phyloP scores from a whole-genome alignment of 139 green algal genomes.

The Asterochloris erici region DNA sequence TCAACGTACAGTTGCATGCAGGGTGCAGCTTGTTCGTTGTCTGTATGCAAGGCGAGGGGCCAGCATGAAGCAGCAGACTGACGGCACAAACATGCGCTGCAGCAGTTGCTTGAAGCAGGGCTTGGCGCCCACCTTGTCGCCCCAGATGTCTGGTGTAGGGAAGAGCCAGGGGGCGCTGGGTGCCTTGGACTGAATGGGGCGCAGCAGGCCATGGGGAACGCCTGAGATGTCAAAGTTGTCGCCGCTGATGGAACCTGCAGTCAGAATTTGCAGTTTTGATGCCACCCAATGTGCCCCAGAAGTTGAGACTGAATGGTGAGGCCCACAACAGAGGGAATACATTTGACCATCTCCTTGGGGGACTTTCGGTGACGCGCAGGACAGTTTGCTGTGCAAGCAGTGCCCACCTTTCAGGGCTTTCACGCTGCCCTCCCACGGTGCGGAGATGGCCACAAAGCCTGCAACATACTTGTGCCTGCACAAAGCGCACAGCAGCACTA shows the following conservation, averaged over 20 bases:
- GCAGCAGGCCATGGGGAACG: slow-evolving; percentile 30
- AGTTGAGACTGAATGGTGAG: too few species aligned
- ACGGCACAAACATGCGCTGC: too few species aligned
- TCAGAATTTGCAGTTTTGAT: too few species aligned
- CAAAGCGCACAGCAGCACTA: background rate
- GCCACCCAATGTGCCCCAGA: too few species aligned
- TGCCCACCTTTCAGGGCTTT: slow-evolving; percentile 31
- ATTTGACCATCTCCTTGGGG: too few species aligned
- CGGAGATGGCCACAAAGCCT: slow-evolving; percentile 26
- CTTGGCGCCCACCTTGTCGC: slow-evolving; percentile 14
- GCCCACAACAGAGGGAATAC: too few species aligned
- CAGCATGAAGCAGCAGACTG: background rate
- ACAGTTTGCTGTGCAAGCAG: background rate
- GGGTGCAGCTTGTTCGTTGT: background rate
- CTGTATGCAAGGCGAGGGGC: background rate
- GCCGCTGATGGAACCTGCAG: slow-evolving; percentile 27
- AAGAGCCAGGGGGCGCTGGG: slow-evolving; percentile 36
- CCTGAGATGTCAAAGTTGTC: slow-evolving; percentile 35
- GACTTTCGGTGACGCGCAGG: too few species aligned
- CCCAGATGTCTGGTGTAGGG: slow-evolving; percentile 25
- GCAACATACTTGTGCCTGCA: slow-evolving; percentile 22
- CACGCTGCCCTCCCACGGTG: slow-evolving; percentile 27
- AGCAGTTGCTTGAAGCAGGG: background rate
- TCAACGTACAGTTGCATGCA: background rate
- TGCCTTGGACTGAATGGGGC: slow-evolving; percentile 29